Evolutionary conservation across 257 asterid genomes (phyloP), one percentile per base, ranked within the genome.

Genomic region (Petunia axillaris): DNA sequence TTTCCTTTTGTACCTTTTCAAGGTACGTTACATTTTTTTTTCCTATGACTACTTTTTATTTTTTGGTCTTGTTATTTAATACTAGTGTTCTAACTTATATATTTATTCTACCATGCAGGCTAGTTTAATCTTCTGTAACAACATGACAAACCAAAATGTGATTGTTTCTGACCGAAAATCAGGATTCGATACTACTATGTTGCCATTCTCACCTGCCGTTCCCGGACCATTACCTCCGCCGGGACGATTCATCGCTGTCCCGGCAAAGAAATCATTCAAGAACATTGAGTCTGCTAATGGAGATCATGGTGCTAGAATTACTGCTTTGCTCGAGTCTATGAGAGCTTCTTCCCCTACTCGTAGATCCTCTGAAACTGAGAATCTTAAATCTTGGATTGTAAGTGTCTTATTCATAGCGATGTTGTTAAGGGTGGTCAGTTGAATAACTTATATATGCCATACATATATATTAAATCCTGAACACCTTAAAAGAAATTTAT

Each of bases 301-400:
- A 4, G 87, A 85, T 40, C 84, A 80, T 8, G 89, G 83, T n/a
- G 85, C 89, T 14, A 85, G 84, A 70, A 85, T 89, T 75, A 88
- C 80, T 86, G 91, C 76, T 64, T 64, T 79, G 64, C 75, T 79
- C 8, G 93, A 93, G 79, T 90, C 95, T 11, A 93, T 91, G 97
- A 86, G 95, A 68, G 91, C 93, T 43, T 93, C 97, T 57, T 93
- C 97, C 0, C 97, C 97, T 6, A 77, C 93, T 0, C 84, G 93
- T 10, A 81, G 87, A 74, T 86, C 97, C 54, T 75, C 86, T 4
- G 89, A 89, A 5, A 46, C 66, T 13, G 91, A 93, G 4, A 91
- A 91, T 43, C 86, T 74, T 38, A 82, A 58, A 43, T 90, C 91
- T 2, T 93, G 97, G 97, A 89, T 81, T 14, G 97, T 91, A 76